Conservation (phyloP, 345 rosid species). For the Citrus trifoliata region DNA sequence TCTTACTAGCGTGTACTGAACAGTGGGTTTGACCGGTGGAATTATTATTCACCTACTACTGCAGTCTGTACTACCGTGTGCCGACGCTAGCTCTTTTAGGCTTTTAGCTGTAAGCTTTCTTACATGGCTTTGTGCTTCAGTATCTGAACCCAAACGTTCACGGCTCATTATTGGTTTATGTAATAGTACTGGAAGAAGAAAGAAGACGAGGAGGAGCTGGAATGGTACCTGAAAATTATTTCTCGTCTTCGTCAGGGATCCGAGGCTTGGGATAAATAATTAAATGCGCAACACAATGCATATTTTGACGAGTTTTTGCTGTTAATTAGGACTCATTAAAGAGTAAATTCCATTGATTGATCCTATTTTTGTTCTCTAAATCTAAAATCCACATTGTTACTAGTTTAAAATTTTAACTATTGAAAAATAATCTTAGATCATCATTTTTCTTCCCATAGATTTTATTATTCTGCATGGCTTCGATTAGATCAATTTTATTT, state of each 20-base stretch:
- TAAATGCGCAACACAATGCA: neutral
- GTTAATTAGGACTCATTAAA: too few species aligned
- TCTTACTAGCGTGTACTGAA: neutral
- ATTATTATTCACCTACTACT: neutral
- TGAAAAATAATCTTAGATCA: too few species aligned
- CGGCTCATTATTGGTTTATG: neutral
- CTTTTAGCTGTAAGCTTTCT: neutral
- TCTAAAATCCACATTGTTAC: neutral
- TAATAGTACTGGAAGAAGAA: neutral
- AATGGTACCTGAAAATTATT: too few species aligned
- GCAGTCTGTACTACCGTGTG: neutral
- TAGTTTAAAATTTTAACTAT: too few species aligned
- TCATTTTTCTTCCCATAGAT: neutral
- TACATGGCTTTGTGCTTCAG: neutral
- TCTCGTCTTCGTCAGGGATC: neutral
- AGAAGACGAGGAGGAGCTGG: too few species aligned
- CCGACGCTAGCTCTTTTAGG: neutral
- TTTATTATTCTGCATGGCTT: neutral
- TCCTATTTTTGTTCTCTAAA: neutral
- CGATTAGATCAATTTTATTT: neutral
- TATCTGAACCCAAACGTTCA: neutral
- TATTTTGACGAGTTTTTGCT: neutral
- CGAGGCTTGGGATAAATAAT: neutral
- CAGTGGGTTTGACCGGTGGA: slow-evolving; percentile 13
- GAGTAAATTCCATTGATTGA: neutral